Base-by-base conservation (phyloP, 1,284 basidiomycete species). In the Microbotryum silenes-acaulis region DNA sequence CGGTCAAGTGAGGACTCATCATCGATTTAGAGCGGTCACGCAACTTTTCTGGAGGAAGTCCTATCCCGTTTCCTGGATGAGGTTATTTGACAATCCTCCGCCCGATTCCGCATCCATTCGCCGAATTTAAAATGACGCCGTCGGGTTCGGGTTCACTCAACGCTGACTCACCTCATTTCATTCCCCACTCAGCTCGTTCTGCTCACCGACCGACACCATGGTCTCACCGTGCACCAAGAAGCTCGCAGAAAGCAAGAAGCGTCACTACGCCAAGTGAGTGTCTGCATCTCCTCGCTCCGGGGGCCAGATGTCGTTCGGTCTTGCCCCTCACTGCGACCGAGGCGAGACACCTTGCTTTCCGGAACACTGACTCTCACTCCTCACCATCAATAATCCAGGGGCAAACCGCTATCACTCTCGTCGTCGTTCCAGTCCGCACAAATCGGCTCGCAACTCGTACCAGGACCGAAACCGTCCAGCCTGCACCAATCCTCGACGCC, bases 211-310 rank as follows among this genome's bases (percentile, higher is more conserved):
- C 10, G 92, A 97, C 76, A 89, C 88, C 72, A 80, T 96, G 75
- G 84, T 94, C 81, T 93, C 91, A 5, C 92, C 92, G 1, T 85
- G 85, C 74, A 88, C 90, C 6, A 86, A 90, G 77, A 96, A 94
- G 77, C 82, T 96, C 59, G 85, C 80, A 57, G 86, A 87, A 23
- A 86, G 87, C 4, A 92, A 86, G 81, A 91, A 92, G 81, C 91
- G 91, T 76, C 89, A 90, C 71, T 96, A 93, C 72, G 79, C 77
- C 57, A 93, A 89, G 91, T 93, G 68, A 55, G 87, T 79, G 31
- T 25, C 45, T 14, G 2, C 21, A 9, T n/a, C 56, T 46, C 7
- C 6, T 49, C 25, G 23, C 8, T 18, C 54, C n/a, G 29, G 10
- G 6, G 27, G 9, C 2, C 10, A 27, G 20, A 37, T 25, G 8